Conservation (phyloP, 768 basidiomycete species). For the Amanita pallidorosea region DNA sequence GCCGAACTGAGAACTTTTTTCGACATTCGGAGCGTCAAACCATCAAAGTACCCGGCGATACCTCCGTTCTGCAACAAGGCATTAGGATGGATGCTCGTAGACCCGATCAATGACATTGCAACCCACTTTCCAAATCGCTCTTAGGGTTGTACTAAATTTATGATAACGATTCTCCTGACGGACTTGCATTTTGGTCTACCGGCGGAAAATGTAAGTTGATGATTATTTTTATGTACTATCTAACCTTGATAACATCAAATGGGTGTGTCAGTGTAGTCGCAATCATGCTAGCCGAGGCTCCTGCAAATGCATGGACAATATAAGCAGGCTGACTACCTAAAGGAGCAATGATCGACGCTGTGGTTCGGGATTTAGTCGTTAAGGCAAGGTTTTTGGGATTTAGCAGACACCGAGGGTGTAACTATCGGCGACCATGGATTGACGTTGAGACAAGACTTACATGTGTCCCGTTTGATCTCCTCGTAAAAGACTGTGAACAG, state of each 20-base stretch:
- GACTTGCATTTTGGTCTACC: conserved; percentile 86
- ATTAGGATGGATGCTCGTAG: background rate
- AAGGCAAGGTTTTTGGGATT: conserved; percentile 4
- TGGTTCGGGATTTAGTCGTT: background rate
- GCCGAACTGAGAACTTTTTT: conserved; percentile 85
- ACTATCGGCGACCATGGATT: background rate
- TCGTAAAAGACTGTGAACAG: conserved; percentile 86
- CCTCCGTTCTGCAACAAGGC: conserved; percentile 59
- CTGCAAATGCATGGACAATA: conserved; percentile 51
- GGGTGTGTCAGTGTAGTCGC: conserved; percentile 85
- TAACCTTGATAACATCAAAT: conserved; percentile 88
- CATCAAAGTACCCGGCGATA: conserved; percentile 73
- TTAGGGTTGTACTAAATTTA: conserved; percentile 52
- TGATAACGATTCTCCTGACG: conserved; percentile 69
- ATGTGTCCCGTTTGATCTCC: conserved; percentile 63
- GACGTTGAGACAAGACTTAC: conserved; percentile 25
- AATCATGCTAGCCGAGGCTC: conserved; percentile 72
- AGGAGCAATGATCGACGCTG: conserved; percentile 33
- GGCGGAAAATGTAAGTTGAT: background rate
- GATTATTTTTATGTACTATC: background rate
- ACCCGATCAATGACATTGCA: background rate
- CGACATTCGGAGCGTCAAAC: conserved; percentile 69
- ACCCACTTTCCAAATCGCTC: conserved; percentile 59
- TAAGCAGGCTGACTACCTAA: conserved; percentile 35
- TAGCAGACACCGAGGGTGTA: background rate